phyloP scores from a whole-genome alignment of 2,329 filamentous ascomycete genomes.

The Beauveria rudraprayagi region DNA sequence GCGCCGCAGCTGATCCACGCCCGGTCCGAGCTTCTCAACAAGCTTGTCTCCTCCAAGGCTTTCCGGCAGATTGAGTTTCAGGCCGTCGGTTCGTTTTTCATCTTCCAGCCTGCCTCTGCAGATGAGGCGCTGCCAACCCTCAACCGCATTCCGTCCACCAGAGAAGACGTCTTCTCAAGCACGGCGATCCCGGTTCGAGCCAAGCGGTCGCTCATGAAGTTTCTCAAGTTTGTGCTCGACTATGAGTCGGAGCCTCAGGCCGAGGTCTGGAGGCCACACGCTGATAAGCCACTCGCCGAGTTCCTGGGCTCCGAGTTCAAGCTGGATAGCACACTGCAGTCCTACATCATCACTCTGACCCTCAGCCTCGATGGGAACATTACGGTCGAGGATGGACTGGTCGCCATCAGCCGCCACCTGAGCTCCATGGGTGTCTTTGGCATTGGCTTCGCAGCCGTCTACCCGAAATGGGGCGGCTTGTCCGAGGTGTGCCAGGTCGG shows the following conservation, averaged over 20 bases:
- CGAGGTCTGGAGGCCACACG: constrained; percentile 51
- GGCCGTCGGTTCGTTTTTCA: constrained; percentile 87
- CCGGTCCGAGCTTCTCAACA: constrained; percentile 66
- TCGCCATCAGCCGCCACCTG: constrained; percentile 69
- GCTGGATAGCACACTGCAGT: constrained; percentile 59
- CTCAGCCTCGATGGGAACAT: constrained; percentile 59
- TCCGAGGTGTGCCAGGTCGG: constrained; percentile 87
- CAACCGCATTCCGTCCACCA: constrained; percentile 71
- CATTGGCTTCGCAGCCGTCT: constrained; percentile 78
- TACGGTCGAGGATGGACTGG: constrained; percentile 58
- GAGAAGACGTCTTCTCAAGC: constrained; percentile 86
- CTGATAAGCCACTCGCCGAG: constrained; percentile 43
- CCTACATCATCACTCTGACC: constrained; percentile 58
- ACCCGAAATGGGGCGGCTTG: constrained; percentile 87
- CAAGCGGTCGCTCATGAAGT: constrained; percentile 87
- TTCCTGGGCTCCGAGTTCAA: constrained; percentile 58
- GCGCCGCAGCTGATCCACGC: constrained; percentile 83
- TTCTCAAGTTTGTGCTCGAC: constrained; percentile 77
- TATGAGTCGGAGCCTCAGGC: constrained; percentile 51
- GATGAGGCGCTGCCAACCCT: constrained; percentile 32
- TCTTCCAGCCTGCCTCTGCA: constrained; percentile 42
- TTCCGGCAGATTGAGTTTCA: constrained; percentile 89
- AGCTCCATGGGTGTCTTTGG: constrained; percentile 83
- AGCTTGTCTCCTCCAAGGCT: constrained; percentile 81
- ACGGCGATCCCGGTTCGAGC: constrained; percentile 66